Evolutionary conservation across 1,284 basidiomycete genomes (phyloP), one percentile per base, ranked within the genome.

Genomic region (Lentinula novae-zelandiae): DNA sequence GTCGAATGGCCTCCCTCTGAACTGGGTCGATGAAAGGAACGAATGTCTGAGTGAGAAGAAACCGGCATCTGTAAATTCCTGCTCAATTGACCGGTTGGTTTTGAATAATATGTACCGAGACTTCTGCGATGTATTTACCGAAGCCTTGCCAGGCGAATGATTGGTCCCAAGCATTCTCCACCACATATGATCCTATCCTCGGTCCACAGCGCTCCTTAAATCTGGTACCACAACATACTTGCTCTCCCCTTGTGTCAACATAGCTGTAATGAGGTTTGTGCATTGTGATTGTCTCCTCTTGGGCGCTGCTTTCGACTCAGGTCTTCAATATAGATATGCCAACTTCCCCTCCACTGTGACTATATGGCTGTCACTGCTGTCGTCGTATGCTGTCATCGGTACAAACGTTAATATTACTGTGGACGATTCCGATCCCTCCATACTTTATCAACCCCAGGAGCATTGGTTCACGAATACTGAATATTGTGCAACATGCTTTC

Each of bases 391-490:
- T 22, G 54, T 34, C 39, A 38, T 46, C 39, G 40, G 38, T 33
- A 40, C 38, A 34, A 56, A 33, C 39, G 15, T 46, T 6, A 56
- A 56, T 44, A 20, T 59, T 13, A 59, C 58, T 15, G 50, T 59
- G 36, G 58, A 59, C 31, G 58, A 59, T 59, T 44, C 50, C 22
- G 58, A 52, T 34, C 39, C 58, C n/a, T 53, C 49, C 12, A 59
- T 59, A 52, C 40, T 46, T n/a, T 59, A 59, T 33, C 34, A 42
- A n/a, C 58, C 58, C 5, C 27, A 13, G 17, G 31, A 33, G 8
- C 53, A 34, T 33, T 59, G 58, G 58, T 33, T 20, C 27, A 38
- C 50, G 13, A 59, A 53, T 8, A 44, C 58, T 27, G 33, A 62
- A 6, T 22, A 57, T 44, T 62, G 60, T 38, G 17, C 40, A 13